These are phyloP conservation scores for Areca catechu DNA, from an alignment of 176 grass and related monocot genomes.

Conservation along the genomic window DNA sequence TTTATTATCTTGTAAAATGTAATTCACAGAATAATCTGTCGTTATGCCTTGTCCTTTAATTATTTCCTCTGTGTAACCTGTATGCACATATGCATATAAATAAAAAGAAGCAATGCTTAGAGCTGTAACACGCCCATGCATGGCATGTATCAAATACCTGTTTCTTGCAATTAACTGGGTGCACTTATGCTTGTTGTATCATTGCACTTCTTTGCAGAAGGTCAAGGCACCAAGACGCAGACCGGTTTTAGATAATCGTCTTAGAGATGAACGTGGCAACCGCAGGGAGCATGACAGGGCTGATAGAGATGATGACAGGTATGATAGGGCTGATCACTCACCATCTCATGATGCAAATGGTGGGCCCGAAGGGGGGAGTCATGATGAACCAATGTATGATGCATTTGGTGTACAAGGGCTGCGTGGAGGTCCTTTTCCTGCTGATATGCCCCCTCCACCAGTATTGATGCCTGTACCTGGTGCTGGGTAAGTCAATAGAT, in stretches of 20 bases:
- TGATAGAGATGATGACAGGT: constrained; percentile 62
- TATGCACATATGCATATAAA: no score
- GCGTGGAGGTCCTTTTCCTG: constrained; percentile 51
- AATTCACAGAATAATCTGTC: no score
- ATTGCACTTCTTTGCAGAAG: constrained; percentile 29
- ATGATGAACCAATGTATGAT: constrained; percentile 76
- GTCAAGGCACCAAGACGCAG: constrained; percentile 52
- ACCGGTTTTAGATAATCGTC: constrained; percentile 44
- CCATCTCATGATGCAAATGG: constrained; percentile 43
- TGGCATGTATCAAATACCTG: no score
- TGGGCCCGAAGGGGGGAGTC: constrained; percentile 26
- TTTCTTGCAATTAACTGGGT: no score
- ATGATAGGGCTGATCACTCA: constrained; percentile 54
- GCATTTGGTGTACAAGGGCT: constrained; percentile 48
- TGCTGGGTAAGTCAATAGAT: constrained; percentile 51
- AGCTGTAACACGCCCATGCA: no score
- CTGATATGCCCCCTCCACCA: constrained; percentile 75
- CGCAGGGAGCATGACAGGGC: constrained; percentile 59
- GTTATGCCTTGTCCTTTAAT: no score
- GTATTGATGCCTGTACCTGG: constrained; percentile 95
- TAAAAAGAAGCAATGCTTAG: no score
- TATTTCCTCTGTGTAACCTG: no score
- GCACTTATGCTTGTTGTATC: background rate
- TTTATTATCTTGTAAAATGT: no score
- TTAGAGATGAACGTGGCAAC: constrained; percentile 60